phyloP scores from a whole-genome alignment of 83 land plant species.

The Picea abies region DNA sequence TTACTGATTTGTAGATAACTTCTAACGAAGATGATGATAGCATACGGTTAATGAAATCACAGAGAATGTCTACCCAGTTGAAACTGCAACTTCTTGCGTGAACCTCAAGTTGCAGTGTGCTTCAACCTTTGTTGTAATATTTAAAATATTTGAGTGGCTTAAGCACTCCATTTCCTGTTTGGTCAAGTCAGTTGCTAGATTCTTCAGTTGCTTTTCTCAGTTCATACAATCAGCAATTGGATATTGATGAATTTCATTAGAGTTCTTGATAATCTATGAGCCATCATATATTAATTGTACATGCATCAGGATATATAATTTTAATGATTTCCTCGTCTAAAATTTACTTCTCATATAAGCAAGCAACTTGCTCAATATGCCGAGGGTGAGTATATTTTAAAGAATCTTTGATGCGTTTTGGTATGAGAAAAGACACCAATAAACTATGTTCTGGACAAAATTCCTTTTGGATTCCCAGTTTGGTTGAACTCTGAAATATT shows the following conservation, averaged over 20 bases:
- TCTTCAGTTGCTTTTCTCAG: background rate
- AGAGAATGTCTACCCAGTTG: background rate
- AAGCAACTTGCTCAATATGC: background rate
- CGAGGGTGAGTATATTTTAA: background rate
- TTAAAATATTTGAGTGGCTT: background rate
- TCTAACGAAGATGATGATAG: background rate
- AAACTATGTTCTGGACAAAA: background rate
- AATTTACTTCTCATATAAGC: background rate
- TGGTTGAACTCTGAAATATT: background rate
- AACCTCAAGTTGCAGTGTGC: background rate
- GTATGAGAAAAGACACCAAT: background rate
- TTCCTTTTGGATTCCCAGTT: background rate
- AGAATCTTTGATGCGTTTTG: background rate
- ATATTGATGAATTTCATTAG: background rate
- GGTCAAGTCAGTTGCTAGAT: background rate
- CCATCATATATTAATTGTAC: background rate
- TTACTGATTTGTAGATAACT: constrained; percentile 1
- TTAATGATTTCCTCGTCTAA: background rate
- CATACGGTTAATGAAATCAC: background rate
- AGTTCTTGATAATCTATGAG: background rate
- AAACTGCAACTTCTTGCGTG: constrained; percentile 2
- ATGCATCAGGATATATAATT: background rate
- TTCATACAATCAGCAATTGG: background rate
- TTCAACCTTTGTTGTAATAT: constrained; percentile 16
- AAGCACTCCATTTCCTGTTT: background rate